Evolutionary conservation across 73 alveolate genomes (phyloP).

Genomic region (Paramecium biaurelia): DNA sequence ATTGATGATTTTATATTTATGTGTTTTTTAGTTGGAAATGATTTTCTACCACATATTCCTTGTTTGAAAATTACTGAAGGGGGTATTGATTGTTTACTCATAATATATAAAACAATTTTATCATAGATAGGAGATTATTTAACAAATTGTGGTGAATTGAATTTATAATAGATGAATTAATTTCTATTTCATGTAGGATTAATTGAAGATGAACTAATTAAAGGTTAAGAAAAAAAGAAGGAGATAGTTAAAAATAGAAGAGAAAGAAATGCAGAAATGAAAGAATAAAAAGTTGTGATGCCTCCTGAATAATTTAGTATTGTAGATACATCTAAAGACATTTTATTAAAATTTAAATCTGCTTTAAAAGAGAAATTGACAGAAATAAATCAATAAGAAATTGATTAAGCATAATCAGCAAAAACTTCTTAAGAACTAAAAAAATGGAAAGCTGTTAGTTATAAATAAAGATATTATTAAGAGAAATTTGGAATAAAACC

Average conservation of each 20-base stretch:
- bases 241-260: constrained; percentile 62
- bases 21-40: constrained; percentile 99
- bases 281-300: neutral
- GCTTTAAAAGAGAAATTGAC: constrained; percentile 13
- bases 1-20: constrained; percentile 98
- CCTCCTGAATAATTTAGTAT: constrained; percentile 25
- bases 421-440: neutral
- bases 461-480: constrained; percentile 77
- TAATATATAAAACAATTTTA: constrained; percentile 79
- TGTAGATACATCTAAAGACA: neutral
- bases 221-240: constrained; percentile 67
- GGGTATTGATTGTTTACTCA: constrained; percentile 96
- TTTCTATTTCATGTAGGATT: constrained; percentile 72
- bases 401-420: constrained; percentile 47
- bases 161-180: constrained; percentile 62
- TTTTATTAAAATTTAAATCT: neutral
- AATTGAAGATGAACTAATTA: constrained; percentile 87
- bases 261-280: constrained; percentile 13
- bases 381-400: constrained; percentile 36
- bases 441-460: constrained; percentile 23
- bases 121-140: constrained; percentile 77
- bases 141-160: constrained; percentile 69
- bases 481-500: constrained; percentile 88
- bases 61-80: constrained; percentile 98
- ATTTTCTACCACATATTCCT: constrained; percentile 99